Evolutionary conservation across 768 basidiomycete species (phyloP), one percentile per base, ranked within the genome.

Genomic region (Lentinula edodes): DNA sequence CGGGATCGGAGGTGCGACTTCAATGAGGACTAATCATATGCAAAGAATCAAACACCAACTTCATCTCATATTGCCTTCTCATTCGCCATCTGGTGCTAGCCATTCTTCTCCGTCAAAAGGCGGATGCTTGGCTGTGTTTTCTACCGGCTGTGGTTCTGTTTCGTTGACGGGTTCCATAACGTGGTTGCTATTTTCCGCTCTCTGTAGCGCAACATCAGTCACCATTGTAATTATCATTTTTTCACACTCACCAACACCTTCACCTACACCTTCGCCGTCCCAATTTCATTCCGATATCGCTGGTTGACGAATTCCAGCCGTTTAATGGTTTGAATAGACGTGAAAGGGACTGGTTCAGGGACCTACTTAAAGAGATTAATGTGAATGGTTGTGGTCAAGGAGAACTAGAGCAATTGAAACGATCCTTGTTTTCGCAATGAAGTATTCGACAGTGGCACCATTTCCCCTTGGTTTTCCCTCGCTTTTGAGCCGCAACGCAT

Each of bases 211-310:
- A 9, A 32, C 32, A 42, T 18, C 20, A 38, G 39, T 38, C n/a
- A 46, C 23, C 18, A 52, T 52, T 9, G 5, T 50, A n/a, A n/a
- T 4, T n/a, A 32, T 32, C 4, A 51, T 34, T 52, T 52, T 52
- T 20, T n/a, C 38, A 58, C 38, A 38, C 52, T 63, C 61, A n/a
- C n/a, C n/a, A n/a, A n/a, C n/a, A n/a, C n/a, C n/a, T n/a, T 53
- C 62, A 78, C 78, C 77, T 53, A 72, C 67, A 55, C 70, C 75
- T 68, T 78, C 77, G 3, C 77, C 78, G 39, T 71, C 69, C 78
- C 78, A 80, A 65, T 76, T 75, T 34, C 78, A 78, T 64, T 78
- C 79, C 32, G 79, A 80, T 35, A 67, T 68, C 60, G 66, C 68
- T 64, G 71, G 70, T 50, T 64, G 67, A 58, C 61, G 57, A 42